phyloP scores from a whole-genome alignment of 345 rosid species.

The Salix exigua region DNA sequence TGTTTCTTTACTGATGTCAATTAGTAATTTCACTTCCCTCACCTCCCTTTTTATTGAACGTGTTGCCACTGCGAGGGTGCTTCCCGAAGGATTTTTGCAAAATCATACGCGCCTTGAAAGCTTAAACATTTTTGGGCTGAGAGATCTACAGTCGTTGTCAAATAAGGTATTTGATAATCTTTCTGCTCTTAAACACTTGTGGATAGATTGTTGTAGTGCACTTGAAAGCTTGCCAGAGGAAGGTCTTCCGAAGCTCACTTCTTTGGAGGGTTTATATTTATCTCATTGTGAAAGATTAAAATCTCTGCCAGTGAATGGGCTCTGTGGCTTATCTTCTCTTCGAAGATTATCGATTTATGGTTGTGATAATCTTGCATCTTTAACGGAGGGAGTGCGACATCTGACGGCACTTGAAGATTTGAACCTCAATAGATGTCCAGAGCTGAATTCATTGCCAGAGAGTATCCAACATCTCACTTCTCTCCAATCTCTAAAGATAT shows the following conservation, averaged over 20 bases:
- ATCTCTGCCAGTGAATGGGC: too few species aligned
- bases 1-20: background rate
- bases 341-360: too few species aligned
- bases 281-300: too few species aligned
- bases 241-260: background rate
- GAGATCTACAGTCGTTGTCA: constrained; percentile 1
- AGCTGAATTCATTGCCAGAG: too few species aligned
- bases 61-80: background rate
- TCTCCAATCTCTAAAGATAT: too few species aligned
- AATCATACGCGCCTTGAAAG: background rate
- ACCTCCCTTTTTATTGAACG: background rate
- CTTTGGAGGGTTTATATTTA: background rate
- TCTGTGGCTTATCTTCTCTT: too few species aligned
- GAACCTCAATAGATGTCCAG: too few species aligned
- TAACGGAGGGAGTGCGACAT: too few species aligned
- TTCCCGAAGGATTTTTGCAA: constrained; percentile 4
- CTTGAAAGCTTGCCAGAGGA: constrained; percentile 11
- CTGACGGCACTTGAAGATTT: too few species aligned
- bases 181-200: background rate
- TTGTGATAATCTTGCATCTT: too few species aligned
- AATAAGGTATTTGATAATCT: constrained; percentile 2
- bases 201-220: background rate
- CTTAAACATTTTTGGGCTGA: background rate
- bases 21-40: background rate
- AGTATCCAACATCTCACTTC: too few species aligned